Evolutionary conservation across 495 filamentous ascomycete genomes (phyloP), one percentile per base, ranked within the genome.

Genomic region (Penicillium angulare): DNA sequence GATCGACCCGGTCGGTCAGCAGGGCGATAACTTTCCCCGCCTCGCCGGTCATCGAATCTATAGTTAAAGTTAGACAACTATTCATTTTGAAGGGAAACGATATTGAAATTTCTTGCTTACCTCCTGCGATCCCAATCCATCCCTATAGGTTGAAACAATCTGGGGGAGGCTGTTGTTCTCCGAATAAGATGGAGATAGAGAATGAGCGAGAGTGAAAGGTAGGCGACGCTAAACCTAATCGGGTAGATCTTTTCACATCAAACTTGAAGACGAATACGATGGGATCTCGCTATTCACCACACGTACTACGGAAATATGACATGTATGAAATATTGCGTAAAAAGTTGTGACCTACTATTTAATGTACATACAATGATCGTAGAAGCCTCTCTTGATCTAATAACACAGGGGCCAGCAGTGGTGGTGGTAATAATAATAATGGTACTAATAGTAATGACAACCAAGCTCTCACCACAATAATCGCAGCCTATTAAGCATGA

Each of bases 81-180:
- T 51, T 12, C n/a, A n/a, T n/a, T n/a, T n/a, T n/a, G n/a, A n/a
- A n/a, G 33, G 43, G 22, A 15, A 10, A 41, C 23, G 31, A 21
- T 0, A 26, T 17, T 48, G 24, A 9, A 38, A 4, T 20, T n/a
- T n/a, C n/a, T n/a, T 15, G 35, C 58, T 50, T 54, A 77, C 77
- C 77, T 78, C 68, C 77, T 76, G 50, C 77, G 68, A 60, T 76
- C 74, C 65, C 75, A 69, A 50, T 79, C 73, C 77, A 79, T 79
- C 32, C 29, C 54, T 13, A 18, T 10, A 8, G 34, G n/a, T 46
- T 32, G 27, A 46, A n/a, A n/a, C n/a, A n/a, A n/a, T n/a, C n/a
- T 34, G 20, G 3, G 38, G 22, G 13, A 41, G 22, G 13, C 10
- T 20, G 20, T 41, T 13, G 3, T 5, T 41, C 38, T 20, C 18